A percentile compares a stretch with the other conserved stretches of the same genome.
Conservation (phyloP, 257 asterid species). For the Mentha longifolia region DNA sequence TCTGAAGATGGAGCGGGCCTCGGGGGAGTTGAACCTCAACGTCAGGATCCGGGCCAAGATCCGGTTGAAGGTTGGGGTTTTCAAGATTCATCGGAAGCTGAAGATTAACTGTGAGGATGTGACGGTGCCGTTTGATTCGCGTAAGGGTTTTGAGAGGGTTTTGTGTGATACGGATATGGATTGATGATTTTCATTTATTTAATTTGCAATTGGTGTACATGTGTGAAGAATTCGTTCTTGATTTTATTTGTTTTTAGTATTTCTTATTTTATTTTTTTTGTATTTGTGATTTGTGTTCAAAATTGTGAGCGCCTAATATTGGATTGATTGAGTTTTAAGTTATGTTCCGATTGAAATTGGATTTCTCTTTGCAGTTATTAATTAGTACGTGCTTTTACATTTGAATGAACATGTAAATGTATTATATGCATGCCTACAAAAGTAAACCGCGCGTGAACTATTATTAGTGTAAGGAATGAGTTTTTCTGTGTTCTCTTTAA, state of each 20-base stretch:
- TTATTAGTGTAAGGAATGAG: no score
- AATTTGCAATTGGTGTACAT: no score
- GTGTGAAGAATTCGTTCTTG: no score
- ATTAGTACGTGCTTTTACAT: no score
- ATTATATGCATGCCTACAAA: no score
- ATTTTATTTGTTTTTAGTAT: neutral
- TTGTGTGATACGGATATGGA: constrained; percentile 62
- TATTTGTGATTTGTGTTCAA: neutral
- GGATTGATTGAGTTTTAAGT: neutral
- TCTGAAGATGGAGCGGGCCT: constrained; percentile 51
- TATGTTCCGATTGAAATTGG: neutral
- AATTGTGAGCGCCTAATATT: neutral
- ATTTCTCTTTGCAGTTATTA: no score
- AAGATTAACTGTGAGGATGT: constrained; percentile 56
- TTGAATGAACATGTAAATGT: no score
- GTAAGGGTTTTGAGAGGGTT: constrained; percentile 49
- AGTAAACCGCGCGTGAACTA: no score
- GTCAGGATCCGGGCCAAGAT: constrained; percentile 65
- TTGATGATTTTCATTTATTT: neutral
- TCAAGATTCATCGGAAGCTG: constrained; percentile 61
- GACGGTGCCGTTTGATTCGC: constrained; percentile 47
- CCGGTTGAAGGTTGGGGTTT: constrained; percentile 68
- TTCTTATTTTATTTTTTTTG: neutral
- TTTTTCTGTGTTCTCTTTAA: no score
- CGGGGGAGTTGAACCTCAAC: constrained; percentile 57